Evolutionary conservation across 2,329 filamentous ascomycete genomes (phyloP).

Genomic region (Colletotrichum destructivum): DNA sequence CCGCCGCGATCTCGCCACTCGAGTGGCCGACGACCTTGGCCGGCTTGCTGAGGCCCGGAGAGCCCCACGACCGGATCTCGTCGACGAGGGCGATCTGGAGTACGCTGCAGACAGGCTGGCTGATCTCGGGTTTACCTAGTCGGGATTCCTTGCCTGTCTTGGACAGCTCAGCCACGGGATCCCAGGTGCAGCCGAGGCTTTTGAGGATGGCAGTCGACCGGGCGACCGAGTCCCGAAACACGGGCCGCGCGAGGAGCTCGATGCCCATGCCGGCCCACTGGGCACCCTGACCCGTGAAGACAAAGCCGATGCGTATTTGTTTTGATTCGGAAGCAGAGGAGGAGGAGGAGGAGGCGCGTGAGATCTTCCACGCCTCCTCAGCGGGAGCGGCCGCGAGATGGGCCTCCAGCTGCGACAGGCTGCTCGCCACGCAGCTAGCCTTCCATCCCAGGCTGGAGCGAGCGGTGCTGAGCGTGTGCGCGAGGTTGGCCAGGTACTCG

Average conservation of each 20-base stretch:
- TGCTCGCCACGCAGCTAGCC: conserved; percentile 12
- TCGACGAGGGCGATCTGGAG: conserved; percentile 58
- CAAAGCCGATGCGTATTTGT: conserved; percentile 31
- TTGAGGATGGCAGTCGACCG: conserved; percentile 45
- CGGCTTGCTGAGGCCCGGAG: conserved; percentile 45
- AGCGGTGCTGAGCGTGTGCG: conserved; percentile 4
- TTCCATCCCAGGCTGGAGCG: conserved; percentile 16
- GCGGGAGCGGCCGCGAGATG: conserved; percentile 5
- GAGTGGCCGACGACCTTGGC: conserved; percentile 55
- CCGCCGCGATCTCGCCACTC: conserved; percentile 57
- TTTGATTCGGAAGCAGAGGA: background rate
- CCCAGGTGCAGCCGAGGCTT: background rate
- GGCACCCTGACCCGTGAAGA: conserved; percentile 44
- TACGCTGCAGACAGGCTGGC: conserved; percentile 53
- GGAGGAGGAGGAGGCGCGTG: background rate
- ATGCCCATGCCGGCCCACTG: conserved; percentile 43
- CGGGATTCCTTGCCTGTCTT: background rate
- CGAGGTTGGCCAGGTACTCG: conserved; percentile 19
- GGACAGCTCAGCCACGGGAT: conserved; percentile 10
- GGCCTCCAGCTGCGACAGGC: conserved; percentile 1
- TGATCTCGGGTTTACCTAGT: conserved; percentile 39
- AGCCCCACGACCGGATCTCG: conserved; percentile 48
- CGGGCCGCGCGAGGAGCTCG: conserved; percentile 23
- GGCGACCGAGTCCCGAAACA: conserved; percentile 41
- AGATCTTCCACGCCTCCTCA: conserved; percentile 2